Base-by-base conservation (phyloP, 208 protist genomes). In the Vickermania spadyakhi region DNA sequence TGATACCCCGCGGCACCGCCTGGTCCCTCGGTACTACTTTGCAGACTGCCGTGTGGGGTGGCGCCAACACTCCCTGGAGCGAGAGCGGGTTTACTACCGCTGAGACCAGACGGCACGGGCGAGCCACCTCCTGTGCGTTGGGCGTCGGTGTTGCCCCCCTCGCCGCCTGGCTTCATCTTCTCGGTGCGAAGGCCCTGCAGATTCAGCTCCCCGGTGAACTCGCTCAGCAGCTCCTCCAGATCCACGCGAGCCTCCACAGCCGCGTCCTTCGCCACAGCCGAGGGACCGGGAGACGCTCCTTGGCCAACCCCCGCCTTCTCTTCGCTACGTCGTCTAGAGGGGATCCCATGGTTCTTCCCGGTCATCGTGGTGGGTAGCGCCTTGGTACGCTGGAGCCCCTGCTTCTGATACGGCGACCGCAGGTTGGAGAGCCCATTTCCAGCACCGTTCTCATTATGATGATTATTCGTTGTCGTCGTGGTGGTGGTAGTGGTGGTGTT, bases 161-260 rank as follows among this genome's bases (percentile, higher is more conserved):
- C 7, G 11, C 18, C 18, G 36, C 11, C 18, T 45, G 36, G 36
- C n/a, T 57, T 18, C 14, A 60, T 28, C 60, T 77, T 74, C 30
- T 70, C 59, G 7, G 73, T 52, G 57, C 62, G 41, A 22, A 84
- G 55, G 7, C 79, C 80, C 5, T 87, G 53, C 26, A 70, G 62
- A n/a, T 74, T 62, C 41, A 93, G 66, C 60, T 93, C 85, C 7
- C 64, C 66, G 3, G 81, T 74, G 58, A 89, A 86, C 52, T 93
- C 85, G 30, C 86, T 67, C 72, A 89, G 73, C 3, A 93, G 70
- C 25, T 70, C 58, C 65, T 93, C 81, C 25, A 93, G 60, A 64
- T 81, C 75, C 22, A 89, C 61, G 7, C 77, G 72, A 21, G 55
- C 49, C 45, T 72, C 67, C 21, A 56, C 49, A 50, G 55, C 25